Conservation (phyloP, 148 eudicot species). For the Fagopyrum esculentum region DNA sequence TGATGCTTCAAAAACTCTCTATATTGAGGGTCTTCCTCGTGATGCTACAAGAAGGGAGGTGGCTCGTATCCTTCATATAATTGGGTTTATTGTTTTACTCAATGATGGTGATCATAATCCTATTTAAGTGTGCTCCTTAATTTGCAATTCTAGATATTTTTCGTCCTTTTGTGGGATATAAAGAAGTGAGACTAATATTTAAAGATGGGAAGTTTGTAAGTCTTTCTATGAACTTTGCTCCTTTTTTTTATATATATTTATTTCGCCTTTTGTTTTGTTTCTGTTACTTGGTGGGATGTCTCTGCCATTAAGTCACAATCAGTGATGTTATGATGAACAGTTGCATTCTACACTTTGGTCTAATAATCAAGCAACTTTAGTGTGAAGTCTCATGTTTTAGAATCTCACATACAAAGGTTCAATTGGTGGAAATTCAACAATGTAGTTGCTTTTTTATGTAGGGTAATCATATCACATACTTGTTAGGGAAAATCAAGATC, state of each 20-base stretch:
- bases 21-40: conserved; percentile 67
- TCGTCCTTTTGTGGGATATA: conserved; percentile 82
- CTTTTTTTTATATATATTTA: not conserved
- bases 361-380: not conserved
- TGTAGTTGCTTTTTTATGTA: not conserved
- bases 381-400: not conserved
- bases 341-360: not conserved
- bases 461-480: not conserved
- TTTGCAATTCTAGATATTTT: conserved; percentile 48
- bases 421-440: not conserved
- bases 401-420: not conserved
- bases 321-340: not conserved
- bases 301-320: not conserved
- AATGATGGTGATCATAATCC: not conserved
- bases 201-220: conserved; percentile 75
- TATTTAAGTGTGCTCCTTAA: conserved; percentile 10
- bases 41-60: conserved; percentile 63
- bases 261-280: not conserved
- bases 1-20: conserved; percentile 63
- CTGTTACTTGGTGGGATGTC: not conserved
- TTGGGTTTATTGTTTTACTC: not conserved
- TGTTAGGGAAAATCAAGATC: not conserved
- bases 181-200: conserved; percentile 66
- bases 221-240: not conserved
- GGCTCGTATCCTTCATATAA: conserved; percentile 63